These are phyloP conservation scores for Kwoniella europaea DNA, from an alignment of 768 basidiomycete species.

Conservation along the genomic window DNA sequence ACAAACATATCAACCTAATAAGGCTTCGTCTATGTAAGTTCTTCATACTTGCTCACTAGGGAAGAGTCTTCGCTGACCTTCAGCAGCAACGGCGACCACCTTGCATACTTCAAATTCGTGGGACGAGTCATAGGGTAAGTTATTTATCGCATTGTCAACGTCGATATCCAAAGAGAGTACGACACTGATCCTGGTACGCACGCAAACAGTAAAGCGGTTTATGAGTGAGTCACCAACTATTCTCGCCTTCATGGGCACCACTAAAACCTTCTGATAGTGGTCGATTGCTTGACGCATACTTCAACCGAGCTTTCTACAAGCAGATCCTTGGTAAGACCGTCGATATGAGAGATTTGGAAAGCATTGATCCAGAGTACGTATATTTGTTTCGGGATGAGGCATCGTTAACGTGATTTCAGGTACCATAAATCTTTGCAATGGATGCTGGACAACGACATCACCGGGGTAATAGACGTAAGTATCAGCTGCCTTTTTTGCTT, in stretches of 20 bases:
- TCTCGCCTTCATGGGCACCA: neutral
- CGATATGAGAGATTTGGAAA: slow-evolving; percentile 94
- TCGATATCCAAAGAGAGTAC: neutral
- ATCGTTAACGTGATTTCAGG: slow-evolving; percentile 28
- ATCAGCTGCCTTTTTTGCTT: neutral
- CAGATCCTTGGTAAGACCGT: slow-evolving; percentile 92
- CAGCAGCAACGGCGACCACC: slow-evolving; percentile 91
- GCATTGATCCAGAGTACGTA: slow-evolving; percentile 82
- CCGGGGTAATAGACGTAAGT: slow-evolving; percentile 53
- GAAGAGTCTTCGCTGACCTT: slow-evolving; percentile 67
- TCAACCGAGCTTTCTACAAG: slow-evolving; percentile 93
- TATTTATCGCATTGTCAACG: neutral
- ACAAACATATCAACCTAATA: slow-evolving; percentile 86
- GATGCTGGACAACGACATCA: slow-evolving; percentile 92
- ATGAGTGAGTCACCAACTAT: slow-evolving; percentile 63
- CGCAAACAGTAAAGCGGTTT: slow-evolving; percentile 78
- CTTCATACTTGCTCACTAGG: neutral
- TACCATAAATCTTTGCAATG: slow-evolving; percentile 98
- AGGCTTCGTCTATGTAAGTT: slow-evolving; percentile 47
- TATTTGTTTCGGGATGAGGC: too few species aligned
- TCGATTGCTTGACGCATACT: slow-evolving; percentile 94
- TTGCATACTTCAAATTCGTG: slow-evolving; percentile 98
- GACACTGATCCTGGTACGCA: neutral
- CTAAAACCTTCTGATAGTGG: slow-evolving; percentile 60
- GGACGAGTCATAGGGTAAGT: slow-evolving; percentile 80